Evolutionary conservation across 129 eudicot genomes (phyloP).

Genomic region (Artemisia tridentata): DNA sequence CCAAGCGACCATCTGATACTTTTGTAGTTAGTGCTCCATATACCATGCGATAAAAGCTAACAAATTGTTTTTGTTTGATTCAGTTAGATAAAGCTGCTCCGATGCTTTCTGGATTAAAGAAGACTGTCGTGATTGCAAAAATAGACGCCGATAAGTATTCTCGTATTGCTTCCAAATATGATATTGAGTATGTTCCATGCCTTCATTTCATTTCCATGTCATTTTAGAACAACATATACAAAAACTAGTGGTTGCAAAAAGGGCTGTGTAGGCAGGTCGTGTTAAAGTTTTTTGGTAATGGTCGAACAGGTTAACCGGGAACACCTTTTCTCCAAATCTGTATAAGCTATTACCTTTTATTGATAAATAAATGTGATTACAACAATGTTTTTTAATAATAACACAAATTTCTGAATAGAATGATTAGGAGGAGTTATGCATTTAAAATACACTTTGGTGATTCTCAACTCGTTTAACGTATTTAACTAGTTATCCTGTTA

Average conservation of each 20-base stretch:
- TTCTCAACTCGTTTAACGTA: not conserved
- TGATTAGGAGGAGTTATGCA: not conserved
- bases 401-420: not conserved
- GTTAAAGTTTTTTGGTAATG: not conserved
- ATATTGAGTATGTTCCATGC: slow-evolving; percentile 68
- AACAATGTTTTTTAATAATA: not conserved
- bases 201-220: slow-evolving; percentile 20
- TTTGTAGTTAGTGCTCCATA: slow-evolving; percentile 5
- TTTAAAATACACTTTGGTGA: not conserved
- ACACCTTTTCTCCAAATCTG: not conserved
- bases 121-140: slow-evolving; percentile 83
- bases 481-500: not conserved
- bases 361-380: slow-evolving; percentile 5
- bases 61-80: slow-evolving; percentile 27
- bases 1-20: not conserved
- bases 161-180: slow-evolving; percentile 65
- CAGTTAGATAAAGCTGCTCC: slow-evolving; percentile 98
- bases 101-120: slow-evolving; percentile 72
- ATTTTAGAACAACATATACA: slow-evolving; percentile 15
- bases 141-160: slow-evolving; percentile 85
- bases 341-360: not conserved
- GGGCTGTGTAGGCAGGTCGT: not conserved
- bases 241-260: not conserved
- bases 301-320: not conserved
- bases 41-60: slow-evolving; percentile 29